A percentile compares a stretch with the other conserved stretches of the same genome.
Conservation (phyloP, 768 basidiomycete genomes). For the Xerocomellus intermedius region DNA sequence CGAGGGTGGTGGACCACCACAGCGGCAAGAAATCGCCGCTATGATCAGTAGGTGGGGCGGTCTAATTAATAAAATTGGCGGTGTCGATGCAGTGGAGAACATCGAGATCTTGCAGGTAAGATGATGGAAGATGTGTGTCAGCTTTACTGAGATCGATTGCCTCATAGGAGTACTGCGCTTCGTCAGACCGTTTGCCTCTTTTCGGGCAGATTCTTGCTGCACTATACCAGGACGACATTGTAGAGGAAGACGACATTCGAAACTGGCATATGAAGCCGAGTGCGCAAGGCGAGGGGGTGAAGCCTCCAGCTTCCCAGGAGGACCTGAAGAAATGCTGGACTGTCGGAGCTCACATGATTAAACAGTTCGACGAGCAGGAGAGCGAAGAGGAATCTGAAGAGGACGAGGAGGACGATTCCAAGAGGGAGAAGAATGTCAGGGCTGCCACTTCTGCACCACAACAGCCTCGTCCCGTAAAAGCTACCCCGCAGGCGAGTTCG, state of each 20-base stretch:
- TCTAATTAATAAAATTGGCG: constrained; percentile 78
- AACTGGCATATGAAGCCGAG: constrained; percentile 69
- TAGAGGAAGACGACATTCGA: constrained; percentile 89
- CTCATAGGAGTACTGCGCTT: constrained; percentile 63
- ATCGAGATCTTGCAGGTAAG: constrained; percentile 73
- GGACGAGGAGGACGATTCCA: constrained; percentile 17
- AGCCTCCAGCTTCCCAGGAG: constrained; percentile 42
- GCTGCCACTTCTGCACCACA: neutral
- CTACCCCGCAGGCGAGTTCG: neutral
- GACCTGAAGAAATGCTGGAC: constrained; percentile 68
- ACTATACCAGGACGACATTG: constrained; percentile 88
- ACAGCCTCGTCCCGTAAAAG: neutral
- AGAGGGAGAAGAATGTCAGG: constrained; percentile 11
- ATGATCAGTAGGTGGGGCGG: constrained; percentile 80
- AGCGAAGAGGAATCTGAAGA: constrained; percentile 45
- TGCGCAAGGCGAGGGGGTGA: constrained; percentile 52
- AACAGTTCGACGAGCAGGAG: constrained; percentile 79
- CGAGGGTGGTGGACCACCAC: constrained; percentile 51
- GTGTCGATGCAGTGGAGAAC: constrained; percentile 79
- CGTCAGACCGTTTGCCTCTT: constrained; percentile 58
- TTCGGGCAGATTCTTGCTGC: constrained; percentile 86
- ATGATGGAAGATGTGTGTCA: neutral
- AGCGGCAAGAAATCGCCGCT: constrained; percentile 62
- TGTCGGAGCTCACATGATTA: constrained; percentile 70
- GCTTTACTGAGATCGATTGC: neutral